Evolutionary conservation across 2,329 filamentous ascomycete genomes (phyloP).

Genomic region (Epichloe elymi): DNA sequence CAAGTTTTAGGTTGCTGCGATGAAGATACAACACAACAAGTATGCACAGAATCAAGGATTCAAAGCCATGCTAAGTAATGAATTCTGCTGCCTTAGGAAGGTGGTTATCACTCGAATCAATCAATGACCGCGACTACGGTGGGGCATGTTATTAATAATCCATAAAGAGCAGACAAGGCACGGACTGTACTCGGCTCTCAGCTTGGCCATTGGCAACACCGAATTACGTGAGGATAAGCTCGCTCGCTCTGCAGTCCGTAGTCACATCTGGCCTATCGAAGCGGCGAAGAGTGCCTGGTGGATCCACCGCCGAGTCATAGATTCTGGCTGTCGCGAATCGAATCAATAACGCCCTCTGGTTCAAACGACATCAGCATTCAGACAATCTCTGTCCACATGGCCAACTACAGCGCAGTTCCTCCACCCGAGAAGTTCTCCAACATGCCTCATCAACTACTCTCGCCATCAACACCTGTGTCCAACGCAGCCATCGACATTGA

Average conservation of each 20-base stretch:
- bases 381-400: slow-evolving; percentile 22
- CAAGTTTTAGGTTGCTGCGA: no score
- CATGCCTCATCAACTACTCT: slow-evolving; percentile 10
- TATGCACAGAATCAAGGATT: no score
- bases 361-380: no score
- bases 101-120: neutral
- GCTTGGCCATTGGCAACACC: no score
- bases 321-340: neutral
- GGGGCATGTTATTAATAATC: neutral
- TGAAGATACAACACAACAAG: no score
- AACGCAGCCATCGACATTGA: slow-evolving; percentile 42
- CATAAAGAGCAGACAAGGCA: neutral
- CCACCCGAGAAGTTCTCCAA: slow-evolving; percentile 25
- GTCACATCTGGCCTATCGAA: neutral
- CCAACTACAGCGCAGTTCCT: slow-evolving; percentile 40
- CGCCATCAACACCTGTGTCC: slow-evolving; percentile 14
- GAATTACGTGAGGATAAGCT: no score
- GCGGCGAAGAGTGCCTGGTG: neutral
- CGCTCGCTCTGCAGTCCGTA: neutral
- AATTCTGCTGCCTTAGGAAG: neutral
- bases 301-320: neutral
- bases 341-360: no score
- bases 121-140: neutral
- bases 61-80: no score
- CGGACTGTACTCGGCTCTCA: no score